These are phyloP conservation scores for Dichotomopilus funicola DNA, from an alignment of 2,329 filamentous ascomycete species.

Conservation along the genomic window DNA sequence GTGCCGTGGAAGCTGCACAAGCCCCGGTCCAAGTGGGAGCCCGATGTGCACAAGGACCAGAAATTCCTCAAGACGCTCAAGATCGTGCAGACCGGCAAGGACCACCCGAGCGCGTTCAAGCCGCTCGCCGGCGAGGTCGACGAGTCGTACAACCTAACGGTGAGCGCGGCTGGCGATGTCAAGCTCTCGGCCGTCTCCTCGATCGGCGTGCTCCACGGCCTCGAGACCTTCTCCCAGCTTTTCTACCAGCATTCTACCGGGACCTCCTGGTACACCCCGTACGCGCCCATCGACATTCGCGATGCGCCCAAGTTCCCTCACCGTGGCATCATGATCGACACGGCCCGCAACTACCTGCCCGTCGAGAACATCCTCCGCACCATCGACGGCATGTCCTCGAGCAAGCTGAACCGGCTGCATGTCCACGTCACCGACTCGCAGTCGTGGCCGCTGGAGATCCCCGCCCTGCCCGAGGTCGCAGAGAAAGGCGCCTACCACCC, in stretches of 20 bases:
- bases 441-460: constrained; percentile 79
- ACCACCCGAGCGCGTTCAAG: constrained; percentile 50
- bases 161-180: constrained; percentile 53
- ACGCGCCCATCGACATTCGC: constrained; percentile 64
- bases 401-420: constrained; percentile 78
- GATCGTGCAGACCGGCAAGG: constrained; percentile 53
- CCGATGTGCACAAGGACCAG: constrained; percentile 38
- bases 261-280: constrained; percentile 56
- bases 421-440: constrained; percentile 78
- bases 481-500: constrained; percentile 66
- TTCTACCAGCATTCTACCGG: constrained; percentile 65
- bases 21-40: constrained; percentile 59
- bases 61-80: constrained; percentile 52
- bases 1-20: constrained; percentile 73
- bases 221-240: constrained; percentile 72
- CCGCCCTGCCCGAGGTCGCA: constrained; percentile 64
- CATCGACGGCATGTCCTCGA: constrained; percentile 70
- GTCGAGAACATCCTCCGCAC: constrained; percentile 63
- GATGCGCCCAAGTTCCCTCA: constrained; percentile 70
- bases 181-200: constrained; percentile 59
- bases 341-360: constrained; percentile 65
- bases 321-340: constrained; percentile 74
- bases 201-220: constrained; percentile 62
- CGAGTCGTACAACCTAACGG: constrained; percentile 65
- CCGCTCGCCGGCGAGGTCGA: constrained; percentile 59